Evolutionary conservation across 2,329 filamentous ascomycete genomes (phyloP).

Genomic region (Pleoardoris graminearum): DNA sequence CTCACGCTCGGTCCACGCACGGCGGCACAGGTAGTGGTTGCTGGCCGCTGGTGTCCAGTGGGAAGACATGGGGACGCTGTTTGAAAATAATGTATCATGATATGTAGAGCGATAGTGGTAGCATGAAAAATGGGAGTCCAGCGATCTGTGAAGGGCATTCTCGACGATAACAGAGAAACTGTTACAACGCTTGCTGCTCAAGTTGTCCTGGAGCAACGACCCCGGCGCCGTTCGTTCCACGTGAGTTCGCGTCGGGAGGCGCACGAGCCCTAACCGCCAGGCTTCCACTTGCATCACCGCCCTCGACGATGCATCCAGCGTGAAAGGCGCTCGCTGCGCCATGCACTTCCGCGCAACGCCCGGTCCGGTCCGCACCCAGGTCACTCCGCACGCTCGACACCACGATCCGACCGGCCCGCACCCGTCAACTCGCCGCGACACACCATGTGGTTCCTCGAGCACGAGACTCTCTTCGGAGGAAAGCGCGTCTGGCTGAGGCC

Average conservation of each 20-base stretch:
- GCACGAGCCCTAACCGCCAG: not conserved
- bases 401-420: not conserved
- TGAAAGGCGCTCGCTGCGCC: not conserved
- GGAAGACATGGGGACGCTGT: no score
- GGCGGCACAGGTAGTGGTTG: no score
- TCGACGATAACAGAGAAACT: no score
- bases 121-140: no score
- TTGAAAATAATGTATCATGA: no score
- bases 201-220: not conserved
- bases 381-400: not conserved
- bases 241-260: conserved; percentile 2
- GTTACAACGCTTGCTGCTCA: no score
- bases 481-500: conserved; percentile 83
- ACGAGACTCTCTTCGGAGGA: conserved; percentile 58
- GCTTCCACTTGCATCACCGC: conserved; percentile 4
- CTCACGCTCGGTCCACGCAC: no score
- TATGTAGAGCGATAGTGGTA: no score
- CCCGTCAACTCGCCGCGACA: not conserved
- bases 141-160: no score
- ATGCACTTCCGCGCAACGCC: no score
- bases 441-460: conserved; percentile 59
- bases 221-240: not conserved
- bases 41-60: no score
- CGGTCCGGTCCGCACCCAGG: not conserved
- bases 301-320: not conserved